Percentiles rank a stretch among this genome's conserved stretches.
phyloP scores from a whole-genome alignment of 805 yeast genomes.

The Saccharomycopsis microspora region DNA sequence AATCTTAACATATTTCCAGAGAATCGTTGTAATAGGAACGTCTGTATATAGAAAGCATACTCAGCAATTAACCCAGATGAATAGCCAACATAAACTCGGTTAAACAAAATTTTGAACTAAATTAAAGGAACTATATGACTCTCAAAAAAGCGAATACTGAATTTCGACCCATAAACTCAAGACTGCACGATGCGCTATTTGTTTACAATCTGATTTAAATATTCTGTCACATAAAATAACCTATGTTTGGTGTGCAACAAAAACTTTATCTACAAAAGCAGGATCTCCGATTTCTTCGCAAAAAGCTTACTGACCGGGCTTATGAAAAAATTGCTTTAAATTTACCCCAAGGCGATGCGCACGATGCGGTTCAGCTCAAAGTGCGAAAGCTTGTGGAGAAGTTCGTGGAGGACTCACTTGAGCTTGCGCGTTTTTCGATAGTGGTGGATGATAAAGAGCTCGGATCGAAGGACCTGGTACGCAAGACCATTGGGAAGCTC shows the following conservation, averaged over 20 bases:
- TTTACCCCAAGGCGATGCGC: constrained; percentile 27
- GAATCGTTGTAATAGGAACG: too few relatives aligned
- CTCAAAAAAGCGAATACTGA: too few relatives aligned
- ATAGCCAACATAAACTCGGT: too few relatives aligned
- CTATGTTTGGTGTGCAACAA: constrained; percentile 23
- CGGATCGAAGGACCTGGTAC: constrained; percentile 19
- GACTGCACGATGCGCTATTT: too few relatives aligned
- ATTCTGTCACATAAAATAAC: neutral
- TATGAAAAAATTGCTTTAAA: constrained; percentile 36
- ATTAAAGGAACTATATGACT: too few relatives aligned
- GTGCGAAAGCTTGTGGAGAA: constrained; percentile 33
- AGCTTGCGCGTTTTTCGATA: constrained; percentile 42
- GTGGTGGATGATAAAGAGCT: constrained; percentile 44
- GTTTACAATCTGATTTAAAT: too few relatives aligned
- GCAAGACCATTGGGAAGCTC: constrained; percentile 14
- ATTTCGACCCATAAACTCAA: too few relatives aligned
- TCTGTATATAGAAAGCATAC: too few relatives aligned
- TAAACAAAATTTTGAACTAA: too few relatives aligned
- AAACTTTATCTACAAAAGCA: constrained; percentile 38
- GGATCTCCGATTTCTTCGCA: constrained; percentile 40
- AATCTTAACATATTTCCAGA: too few relatives aligned
- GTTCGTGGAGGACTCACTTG: constrained; percentile 43
- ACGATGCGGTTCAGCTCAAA: constrained; percentile 34
- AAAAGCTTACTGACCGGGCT: constrained; percentile 30
- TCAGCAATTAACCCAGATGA: too few relatives aligned